phyloP scores from a whole-genome alignment of 208 protist species.

The Trichomonas gallinae region DNA sequence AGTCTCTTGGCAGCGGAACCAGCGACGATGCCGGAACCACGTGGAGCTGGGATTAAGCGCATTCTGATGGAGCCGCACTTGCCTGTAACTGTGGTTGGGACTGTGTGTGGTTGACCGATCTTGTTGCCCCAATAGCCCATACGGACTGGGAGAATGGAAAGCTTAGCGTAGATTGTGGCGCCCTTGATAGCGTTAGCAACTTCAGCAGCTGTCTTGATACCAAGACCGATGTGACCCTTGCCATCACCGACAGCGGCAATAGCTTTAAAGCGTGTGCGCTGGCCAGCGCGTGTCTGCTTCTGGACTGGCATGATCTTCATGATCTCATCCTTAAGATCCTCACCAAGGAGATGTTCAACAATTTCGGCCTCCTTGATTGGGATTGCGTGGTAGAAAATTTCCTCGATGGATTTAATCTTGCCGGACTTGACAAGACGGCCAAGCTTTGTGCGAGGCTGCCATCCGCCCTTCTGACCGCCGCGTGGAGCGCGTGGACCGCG shows the following conservation, averaged over 20 bases:
- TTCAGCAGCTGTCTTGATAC: slow-evolving; percentile 94
- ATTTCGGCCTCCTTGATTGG: slow-evolving; percentile 99
- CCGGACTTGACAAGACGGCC: slow-evolving; percentile 73
- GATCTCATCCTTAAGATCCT: slow-evolving; percentile 73
- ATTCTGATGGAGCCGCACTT: slow-evolving; percentile 94
- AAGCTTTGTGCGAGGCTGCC: slow-evolving; percentile 96
- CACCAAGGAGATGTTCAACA: slow-evolving; percentile 82
- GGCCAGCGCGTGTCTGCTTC: slow-evolving; percentile 97
- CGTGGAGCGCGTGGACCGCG: slow-evolving; percentile 24
- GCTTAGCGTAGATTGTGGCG: slow-evolving; percentile 89
- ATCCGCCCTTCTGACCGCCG: slow-evolving; percentile 52
- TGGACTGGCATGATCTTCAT: slow-evolving; percentile 98
- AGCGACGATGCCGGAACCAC: slow-evolving; percentile 96
- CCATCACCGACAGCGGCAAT: slow-evolving; percentile 94
- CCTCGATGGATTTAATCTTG: slow-evolving; percentile 85
- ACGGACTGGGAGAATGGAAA: slow-evolving; percentile 88
- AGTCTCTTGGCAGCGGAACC: slow-evolving; percentile 89
- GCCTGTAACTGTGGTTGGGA: slow-evolving; percentile 90
- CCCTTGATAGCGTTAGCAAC: slow-evolving; percentile 94
- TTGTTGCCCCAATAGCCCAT: slow-evolving; percentile 98
- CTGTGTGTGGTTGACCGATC: slow-evolving; percentile 94
- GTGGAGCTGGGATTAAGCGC: slow-evolving; percentile 90
- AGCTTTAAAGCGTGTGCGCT: slow-evolving; percentile 98
- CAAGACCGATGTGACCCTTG: slow-evolving; percentile 91
- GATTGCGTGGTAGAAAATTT: slow-evolving; percentile 97